A percentile compares a stretch with the other conserved stretches of the same genome.
These are phyloP conservation scores for Fusarium sp. DNA, from an alignment of 2,329 filamentous ascomycete species.

Conservation along the genomic window DNA sequence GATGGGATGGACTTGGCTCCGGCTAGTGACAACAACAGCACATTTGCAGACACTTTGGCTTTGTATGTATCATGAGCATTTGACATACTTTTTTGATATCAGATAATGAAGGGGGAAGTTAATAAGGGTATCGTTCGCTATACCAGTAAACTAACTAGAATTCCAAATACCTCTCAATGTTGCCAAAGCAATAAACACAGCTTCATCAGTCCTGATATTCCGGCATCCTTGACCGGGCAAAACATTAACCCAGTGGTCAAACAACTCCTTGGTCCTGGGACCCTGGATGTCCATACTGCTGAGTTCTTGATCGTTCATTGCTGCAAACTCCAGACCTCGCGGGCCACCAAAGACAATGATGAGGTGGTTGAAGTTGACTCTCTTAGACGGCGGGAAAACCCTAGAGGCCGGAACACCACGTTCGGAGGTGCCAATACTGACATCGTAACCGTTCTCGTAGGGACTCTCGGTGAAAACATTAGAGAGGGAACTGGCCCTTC, in stretches of 20 bases:
- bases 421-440: constrained; percentile 86
- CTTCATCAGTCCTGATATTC: constrained; percentile 86
- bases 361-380: constrained; percentile 71
- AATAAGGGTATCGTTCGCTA: constrained; percentile 38
- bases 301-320: constrained; percentile 67
- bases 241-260: constrained; percentile 87
- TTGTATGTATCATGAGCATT: constrained; percentile 38
- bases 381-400: constrained; percentile 56
- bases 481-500: constrained; percentile 72
- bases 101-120: not conserved
- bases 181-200: constrained; percentile 79
- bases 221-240: constrained; percentile 82
- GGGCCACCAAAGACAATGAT: constrained; percentile 84
- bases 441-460: constrained; percentile 81
- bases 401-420: constrained; percentile 66
- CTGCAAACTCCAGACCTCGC: constrained; percentile 79
- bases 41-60: constrained; percentile 44
- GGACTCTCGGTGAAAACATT: constrained; percentile 80
- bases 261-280: constrained; percentile 73
- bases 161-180: constrained; percentile 70
- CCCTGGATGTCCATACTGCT: constrained; percentile 70
- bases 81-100: constrained; percentile 8
- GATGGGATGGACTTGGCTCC: constrained; percentile 35
- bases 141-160: constrained; percentile 33
- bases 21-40: constrained; percentile 41